Base-by-base conservation (phyloP, 1,284 basidiomycete genomes). In the Schizophyllum amplum region DNA sequence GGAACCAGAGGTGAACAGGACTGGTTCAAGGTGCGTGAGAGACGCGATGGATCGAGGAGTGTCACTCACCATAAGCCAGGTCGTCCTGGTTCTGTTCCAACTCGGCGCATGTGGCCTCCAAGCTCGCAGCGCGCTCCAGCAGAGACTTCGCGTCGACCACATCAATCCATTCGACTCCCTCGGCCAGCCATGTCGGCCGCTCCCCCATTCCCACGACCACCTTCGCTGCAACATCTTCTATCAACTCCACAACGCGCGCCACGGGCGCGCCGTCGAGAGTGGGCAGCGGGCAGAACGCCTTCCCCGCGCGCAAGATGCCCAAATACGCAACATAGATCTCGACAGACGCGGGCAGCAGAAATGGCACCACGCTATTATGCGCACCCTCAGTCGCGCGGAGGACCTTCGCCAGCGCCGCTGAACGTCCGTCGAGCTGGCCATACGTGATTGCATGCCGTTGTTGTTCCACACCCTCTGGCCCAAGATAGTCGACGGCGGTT, bases 1-100 rank as follows among this genome's bases (percentile, higher is more conserved):
- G 56, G 86, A 89, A n/a, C 94, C 93, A 60, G 84, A 87, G 22
- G 95, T 98, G 78, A 98, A 98, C 94, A 98, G 98, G 74, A 97
- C 33, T 42, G 33, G 33, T 9, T 3, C 17, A 17, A 42, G 33
- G 33, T 42, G 33, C 20, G 48, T 46, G 4, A n/a, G n/a, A 50
- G 24, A 21, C 4, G 47, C 24, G 4, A 17, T 24, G 5, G 21
- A 23, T 24, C n/a, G 27, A n/a, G 7, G 17, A 7, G 47, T 33
- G 51, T 13, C 20, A 55, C 53, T 20, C 54, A 55, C 57, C 54
- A 55, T 58, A 58, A n/a, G 57, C 57, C 21, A 58, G 50, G 47
- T 58, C 57, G 27, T 50, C 47, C 22, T 4, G 20, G n/a, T 52
- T 49, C 7, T 54, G 57, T 20, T 24, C 54, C 25, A 21, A 22